These are phyloP conservation scores for Rhizoclosmatium globosum DNA, from an alignment of 192 early-diverging fungal genomes.

Conservation along the genomic window DNA sequence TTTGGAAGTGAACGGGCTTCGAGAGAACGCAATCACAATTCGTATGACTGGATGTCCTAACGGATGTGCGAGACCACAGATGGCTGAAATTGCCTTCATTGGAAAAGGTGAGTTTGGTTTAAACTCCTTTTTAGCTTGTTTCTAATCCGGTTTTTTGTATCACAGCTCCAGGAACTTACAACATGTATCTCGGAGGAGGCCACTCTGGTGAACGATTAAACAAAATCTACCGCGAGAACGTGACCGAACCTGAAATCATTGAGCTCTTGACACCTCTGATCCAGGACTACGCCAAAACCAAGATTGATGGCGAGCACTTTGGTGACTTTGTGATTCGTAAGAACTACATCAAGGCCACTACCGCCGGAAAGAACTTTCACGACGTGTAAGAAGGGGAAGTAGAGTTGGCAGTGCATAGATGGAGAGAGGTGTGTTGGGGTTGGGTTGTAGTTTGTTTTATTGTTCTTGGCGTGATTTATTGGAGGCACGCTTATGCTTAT, in stretches of 20 bases:
- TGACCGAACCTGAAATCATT: slow-evolving; percentile 90
- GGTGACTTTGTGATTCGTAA: slow-evolving; percentile 95
- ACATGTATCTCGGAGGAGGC: slow-evolving; percentile 93
- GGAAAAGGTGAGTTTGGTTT: slow-evolving; percentile 70
- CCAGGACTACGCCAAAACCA: slow-evolving; percentile 77
- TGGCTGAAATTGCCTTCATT: slow-evolving; percentile 94
- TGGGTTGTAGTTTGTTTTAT: no score
- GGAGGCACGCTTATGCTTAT: no score
- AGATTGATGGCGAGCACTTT: slow-evolving; percentile 82
- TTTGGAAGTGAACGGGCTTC: slow-evolving; percentile 82
- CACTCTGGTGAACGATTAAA: slow-evolving; percentile 86
- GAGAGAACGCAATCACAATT: slow-evolving; percentile 90
- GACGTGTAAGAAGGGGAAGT: slow-evolving; percentile 18
- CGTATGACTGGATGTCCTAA: slow-evolving; percentile 99
- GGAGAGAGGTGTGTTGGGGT: no score
- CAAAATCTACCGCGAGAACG: slow-evolving; percentile 90
- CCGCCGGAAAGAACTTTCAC: slow-evolving; percentile 36
- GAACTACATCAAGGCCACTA: slow-evolving; percentile 70
- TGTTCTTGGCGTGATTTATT: no score
- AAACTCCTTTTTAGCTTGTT: neutral
- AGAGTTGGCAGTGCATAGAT: neutral
- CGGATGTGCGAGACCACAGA: slow-evolving; percentile 93
- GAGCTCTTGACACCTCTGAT: slow-evolving; percentile 80
- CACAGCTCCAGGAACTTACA: slow-evolving; percentile 89
- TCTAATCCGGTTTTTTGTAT: slow-evolving; percentile 22